phyloP scores from a whole-genome alignment of 1,284 basidiomycete species.

The Heterobasidion annosum region DNA sequence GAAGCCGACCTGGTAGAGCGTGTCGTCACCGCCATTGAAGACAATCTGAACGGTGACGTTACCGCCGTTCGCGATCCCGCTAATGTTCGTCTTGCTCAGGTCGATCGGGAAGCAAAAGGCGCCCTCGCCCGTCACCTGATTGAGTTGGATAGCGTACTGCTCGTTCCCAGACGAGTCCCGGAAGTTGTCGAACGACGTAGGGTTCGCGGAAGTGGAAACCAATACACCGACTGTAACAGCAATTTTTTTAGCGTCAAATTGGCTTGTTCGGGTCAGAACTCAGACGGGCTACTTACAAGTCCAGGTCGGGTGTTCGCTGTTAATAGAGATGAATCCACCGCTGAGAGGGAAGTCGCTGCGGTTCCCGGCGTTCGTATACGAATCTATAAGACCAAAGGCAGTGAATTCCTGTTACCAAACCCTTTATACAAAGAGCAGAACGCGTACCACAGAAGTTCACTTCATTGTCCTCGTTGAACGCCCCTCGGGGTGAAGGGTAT shows the following conservation, averaged over 20 bases:
- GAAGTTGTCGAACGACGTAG: conserved; percentile 54
- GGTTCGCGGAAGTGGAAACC: conserved; percentile 46
- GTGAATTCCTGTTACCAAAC: background rate
- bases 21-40: conserved; percentile 58
- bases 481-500: conserved; percentile 54
- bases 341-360: conserved; percentile 58
- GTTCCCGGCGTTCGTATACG: conserved; percentile 34
- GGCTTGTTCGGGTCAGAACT: background rate
- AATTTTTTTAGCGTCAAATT: background rate
- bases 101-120: conserved; percentile 54
- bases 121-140: conserved; percentile 39
- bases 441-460: conserved; percentile 44
- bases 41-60: conserved; percentile 56
- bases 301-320: conserved; percentile 52
- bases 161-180: conserved; percentile 15
- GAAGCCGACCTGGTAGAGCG: conserved; percentile 48
- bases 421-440: background rate
- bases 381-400: conserved; percentile 28
- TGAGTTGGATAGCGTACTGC: conserved; percentile 37
- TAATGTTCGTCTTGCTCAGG: conserved; percentile 38
- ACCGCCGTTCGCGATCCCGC: conserved; percentile 40
- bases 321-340: conserved; percentile 43
- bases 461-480: conserved; percentile 49
- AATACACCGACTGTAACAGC: conserved; percentile 36
- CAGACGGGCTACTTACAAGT: conserved; percentile 28